Percentiles rank a stretch among this genome's conserved stretches.
These are phyloP conservation scores for Solidago caesia DNA, from an alignment of 129 eudicot species.

Conservation along the genomic window DNA sequence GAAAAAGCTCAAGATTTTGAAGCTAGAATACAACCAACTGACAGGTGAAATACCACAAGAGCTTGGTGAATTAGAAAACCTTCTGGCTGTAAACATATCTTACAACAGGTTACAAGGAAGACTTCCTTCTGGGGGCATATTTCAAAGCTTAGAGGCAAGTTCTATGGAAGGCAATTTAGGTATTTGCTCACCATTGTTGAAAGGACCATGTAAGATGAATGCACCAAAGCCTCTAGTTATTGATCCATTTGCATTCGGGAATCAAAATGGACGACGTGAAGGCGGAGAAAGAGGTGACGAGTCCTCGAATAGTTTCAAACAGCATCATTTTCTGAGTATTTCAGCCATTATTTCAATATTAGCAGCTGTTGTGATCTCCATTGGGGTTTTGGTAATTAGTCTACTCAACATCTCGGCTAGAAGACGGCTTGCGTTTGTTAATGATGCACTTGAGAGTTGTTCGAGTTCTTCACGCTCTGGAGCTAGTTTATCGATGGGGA, in stretches of 20 bases:
- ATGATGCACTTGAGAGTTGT: slow-evolving; percentile 75
- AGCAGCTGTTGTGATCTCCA: slow-evolving; percentile 64
- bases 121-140: slow-evolving; percentile 68
- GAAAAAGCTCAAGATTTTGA: slow-evolving; percentile 83
- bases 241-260: slow-evolving; percentile 63
- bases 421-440: slow-evolving; percentile 63
- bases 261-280: slow-evolving; percentile 37
- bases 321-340: slow-evolving; percentile 66
- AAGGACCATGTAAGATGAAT: slow-evolving; percentile 77
- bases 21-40: slow-evolving; percentile 74
- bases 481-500: slow-evolving; percentile 50
- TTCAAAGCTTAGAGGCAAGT: slow-evolving; percentile 63
- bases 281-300: slow-evolving; percentile 14
- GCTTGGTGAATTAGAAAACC: slow-evolving; percentile 67
- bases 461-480: slow-evolving; percentile 69
- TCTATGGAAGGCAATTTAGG: slow-evolving; percentile 85
- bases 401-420: slow-evolving; percentile 76
- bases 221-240: slow-evolving; percentile 90
- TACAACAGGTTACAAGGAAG: slow-evolving; percentile 81
- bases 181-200: slow-evolving; percentile 76
- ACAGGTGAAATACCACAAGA: slow-evolving; percentile 88
- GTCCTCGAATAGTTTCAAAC: slow-evolving; percentile 18
- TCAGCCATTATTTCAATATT: slow-evolving; percentile 80
- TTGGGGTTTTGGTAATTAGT: slow-evolving; percentile 64
- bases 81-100: slow-evolving; percentile 79